Evolutionary conservation across 139 green algal genomes (phyloP).

Genomic region (Chlorella sp.): DNA sequence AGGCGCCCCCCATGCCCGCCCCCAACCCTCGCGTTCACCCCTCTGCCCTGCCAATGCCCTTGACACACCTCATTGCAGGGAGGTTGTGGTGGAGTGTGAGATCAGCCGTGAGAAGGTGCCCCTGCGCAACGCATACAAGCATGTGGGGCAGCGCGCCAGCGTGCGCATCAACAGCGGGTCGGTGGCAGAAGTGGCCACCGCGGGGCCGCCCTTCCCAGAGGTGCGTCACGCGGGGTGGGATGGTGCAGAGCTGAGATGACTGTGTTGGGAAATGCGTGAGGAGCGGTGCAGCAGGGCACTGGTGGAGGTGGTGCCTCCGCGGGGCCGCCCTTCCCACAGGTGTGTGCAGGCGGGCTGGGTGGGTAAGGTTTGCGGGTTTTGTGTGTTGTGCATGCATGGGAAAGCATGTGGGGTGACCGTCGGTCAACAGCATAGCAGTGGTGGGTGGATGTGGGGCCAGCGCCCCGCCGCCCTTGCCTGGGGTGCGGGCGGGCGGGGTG

Average conservation of each 20-base stretch:
- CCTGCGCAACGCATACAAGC: slow-evolving; percentile 81
- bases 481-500: too few relatives aligned
- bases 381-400: too few relatives aligned
- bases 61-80: background rate
- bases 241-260: background rate
- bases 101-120: slow-evolving; percentile 82
- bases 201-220: slow-evolving; percentile 57
- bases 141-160: slow-evolving; percentile 66
- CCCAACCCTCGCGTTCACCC: background rate
- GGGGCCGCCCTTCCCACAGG: background rate
- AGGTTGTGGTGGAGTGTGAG: slow-evolving; percentile 74
- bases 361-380: background rate
- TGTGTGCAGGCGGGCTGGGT: background rate
- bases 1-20: background rate
- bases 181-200: slow-evolving; percentile 31
- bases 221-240: background rate
- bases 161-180: slow-evolving; percentile 73
- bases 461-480: too few relatives aligned
- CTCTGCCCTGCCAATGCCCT: background rate
- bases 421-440: too few relatives aligned
- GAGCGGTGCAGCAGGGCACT: background rate
- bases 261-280: too few relatives aligned
- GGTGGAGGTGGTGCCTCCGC: background rate
- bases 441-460: too few relatives aligned
- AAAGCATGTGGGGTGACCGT: too few relatives aligned